A percentile compares a stretch with the other conserved stretches of the same genome.
Evolutionary conservation across 23 red algal genomes (phyloP).

Genomic region (Rhodosorus marinus): DNA sequence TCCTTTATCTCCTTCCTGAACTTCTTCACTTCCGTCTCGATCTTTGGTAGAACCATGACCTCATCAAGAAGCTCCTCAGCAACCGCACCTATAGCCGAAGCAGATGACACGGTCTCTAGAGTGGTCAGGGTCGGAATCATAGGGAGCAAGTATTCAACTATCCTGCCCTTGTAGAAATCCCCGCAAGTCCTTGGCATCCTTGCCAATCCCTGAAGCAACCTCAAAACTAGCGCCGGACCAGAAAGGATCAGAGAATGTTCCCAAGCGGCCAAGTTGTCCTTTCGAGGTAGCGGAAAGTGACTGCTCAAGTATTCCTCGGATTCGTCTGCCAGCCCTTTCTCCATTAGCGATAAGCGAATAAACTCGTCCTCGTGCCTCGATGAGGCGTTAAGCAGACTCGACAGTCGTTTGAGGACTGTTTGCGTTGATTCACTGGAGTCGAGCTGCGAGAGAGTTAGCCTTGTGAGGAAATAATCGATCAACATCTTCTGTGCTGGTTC

Average conservation of each 20-base stretch:
- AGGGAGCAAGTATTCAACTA: not conserved
- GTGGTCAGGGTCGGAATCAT: constrained; percentile 10
- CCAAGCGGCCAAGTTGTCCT: constrained; percentile 11
- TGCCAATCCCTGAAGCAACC: constrained; percentile 9
- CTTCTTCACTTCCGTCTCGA: constrained; percentile 13
- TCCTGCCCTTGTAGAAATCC: not conserved
- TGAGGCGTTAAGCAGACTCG: constrained; percentile 22
- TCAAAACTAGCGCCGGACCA: constrained; percentile 19
- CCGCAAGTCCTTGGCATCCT: not conserved
- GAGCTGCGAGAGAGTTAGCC: constrained; percentile 15
- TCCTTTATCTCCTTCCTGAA: constrained; percentile 14
- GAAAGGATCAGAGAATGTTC: constrained; percentile 8
- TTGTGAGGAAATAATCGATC: constrained; percentile 11
- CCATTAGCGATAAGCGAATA: not conserved
- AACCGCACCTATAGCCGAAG: constrained; percentile 17
- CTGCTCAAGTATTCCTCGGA: constrained; percentile 15
- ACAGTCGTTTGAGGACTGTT: constrained; percentile 24
- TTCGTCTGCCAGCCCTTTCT: constrained; percentile 3
- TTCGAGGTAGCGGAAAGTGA: constrained; percentile 26
- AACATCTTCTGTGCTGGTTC: constrained; percentile 15
- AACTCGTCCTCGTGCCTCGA: not conserved
- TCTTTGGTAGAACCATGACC: constrained; percentile 6
- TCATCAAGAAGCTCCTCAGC: constrained; percentile 41
- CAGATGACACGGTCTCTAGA: constrained; percentile 38
- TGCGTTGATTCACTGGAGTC: constrained; percentile 9